Evolutionary conservation across 2,329 filamentous ascomycete genomes (phyloP).

Genomic region (Ophiostoma populinum): DNA sequence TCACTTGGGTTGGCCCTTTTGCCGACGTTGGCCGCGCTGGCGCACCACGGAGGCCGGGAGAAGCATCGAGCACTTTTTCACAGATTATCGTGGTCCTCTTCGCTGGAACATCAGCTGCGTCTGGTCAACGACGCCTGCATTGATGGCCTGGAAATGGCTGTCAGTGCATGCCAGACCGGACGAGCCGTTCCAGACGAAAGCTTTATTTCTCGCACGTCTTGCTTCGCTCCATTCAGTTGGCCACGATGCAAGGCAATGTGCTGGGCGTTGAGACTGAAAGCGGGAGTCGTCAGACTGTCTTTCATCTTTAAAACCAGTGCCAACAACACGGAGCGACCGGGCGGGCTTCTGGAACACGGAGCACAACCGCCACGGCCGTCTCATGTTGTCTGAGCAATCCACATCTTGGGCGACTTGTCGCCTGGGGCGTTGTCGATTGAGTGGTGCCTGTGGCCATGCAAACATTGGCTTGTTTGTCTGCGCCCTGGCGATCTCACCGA

Average conservation of each 20-base stretch:
- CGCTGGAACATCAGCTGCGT: conserved; percentile 34
- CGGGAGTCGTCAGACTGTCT: conserved; percentile 15
- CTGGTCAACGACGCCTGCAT: not conserved
- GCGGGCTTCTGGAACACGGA: not conserved
- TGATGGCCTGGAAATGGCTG: not conserved
- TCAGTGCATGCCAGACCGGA: not conserved
- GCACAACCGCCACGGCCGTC: not conserved
- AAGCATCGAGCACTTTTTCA: conserved; percentile 21
- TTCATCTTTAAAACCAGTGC: conserved; percentile 69
- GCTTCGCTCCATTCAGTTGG: not conserved
- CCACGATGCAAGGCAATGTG: conserved; percentile 19
- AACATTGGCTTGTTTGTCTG: conserved; percentile 1
- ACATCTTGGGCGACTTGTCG: conserved; percentile 29
- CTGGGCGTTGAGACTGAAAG: conserved; percentile 71
- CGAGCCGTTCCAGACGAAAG: conserved; percentile 52
- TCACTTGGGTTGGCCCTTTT: not conserved
- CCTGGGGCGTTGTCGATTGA: conserved; percentile 64
- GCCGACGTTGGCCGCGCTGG: not conserved
- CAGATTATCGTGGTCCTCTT: conserved; percentile 73
- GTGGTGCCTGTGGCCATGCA: conserved; percentile 19
- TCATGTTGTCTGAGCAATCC: conserved; percentile 7
- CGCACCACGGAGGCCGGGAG: not conserved
- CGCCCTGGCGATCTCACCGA: conserved; percentile 49
- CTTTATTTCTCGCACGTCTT: conserved; percentile 41
- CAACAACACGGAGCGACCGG: conserved; percentile 20